These are phyloP conservation scores for Coniochaeta sp. DNA, from an alignment of 2,329 filamentous ascomycete genomes.

Conservation along the genomic window DNA sequence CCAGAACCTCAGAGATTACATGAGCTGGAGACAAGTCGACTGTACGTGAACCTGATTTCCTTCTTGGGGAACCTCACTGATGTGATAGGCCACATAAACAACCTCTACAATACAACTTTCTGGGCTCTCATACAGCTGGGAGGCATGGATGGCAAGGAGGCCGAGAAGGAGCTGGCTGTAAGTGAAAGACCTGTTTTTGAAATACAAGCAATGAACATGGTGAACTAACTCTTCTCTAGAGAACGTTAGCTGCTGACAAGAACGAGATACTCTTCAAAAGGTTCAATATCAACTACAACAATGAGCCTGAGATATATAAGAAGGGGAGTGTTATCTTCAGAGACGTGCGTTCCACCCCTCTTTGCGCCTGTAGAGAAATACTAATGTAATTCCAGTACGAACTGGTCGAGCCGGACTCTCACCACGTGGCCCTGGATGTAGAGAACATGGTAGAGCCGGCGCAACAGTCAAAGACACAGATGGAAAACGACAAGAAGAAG, in stretches of 20 bases:
- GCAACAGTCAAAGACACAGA: conserved; percentile 67
- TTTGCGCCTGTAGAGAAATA: too few relatives aligned
- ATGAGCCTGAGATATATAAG: conserved; percentile 84
- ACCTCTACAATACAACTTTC: conserved; percentile 95
- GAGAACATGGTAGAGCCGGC: conserved; percentile 44
- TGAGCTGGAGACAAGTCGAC: conserved; percentile 95
- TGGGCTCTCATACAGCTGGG: conserved; percentile 81
- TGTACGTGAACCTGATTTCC: conserved; percentile 48
- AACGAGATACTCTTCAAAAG: conserved; percentile 89
- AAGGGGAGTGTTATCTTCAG: conserved; percentile 90
- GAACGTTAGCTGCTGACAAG: conserved; percentile 80
- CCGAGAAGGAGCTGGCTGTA: conserved; percentile 73
- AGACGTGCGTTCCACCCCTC: conserved; percentile 48
- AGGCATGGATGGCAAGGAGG: conserved; percentile 67
- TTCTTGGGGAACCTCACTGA: neutral
- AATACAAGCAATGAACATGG: too few relatives aligned
- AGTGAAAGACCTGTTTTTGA: conserved; percentile 11
- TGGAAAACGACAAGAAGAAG: conserved; percentile 75
- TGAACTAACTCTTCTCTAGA: conserved; percentile 37
- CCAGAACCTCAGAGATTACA: conserved; percentile 81
- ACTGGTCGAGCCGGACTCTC: conserved; percentile 51
- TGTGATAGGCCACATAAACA: conserved; percentile 81
- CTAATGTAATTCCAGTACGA: conserved; percentile 49
- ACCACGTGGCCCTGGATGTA: conserved; percentile 37
- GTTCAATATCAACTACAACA: conserved; percentile 96